These are phyloP conservation scores for Penicillium egyptiacum DNA, from an alignment of 495 filamentous ascomycete genomes.

Conservation along the genomic window DNA sequence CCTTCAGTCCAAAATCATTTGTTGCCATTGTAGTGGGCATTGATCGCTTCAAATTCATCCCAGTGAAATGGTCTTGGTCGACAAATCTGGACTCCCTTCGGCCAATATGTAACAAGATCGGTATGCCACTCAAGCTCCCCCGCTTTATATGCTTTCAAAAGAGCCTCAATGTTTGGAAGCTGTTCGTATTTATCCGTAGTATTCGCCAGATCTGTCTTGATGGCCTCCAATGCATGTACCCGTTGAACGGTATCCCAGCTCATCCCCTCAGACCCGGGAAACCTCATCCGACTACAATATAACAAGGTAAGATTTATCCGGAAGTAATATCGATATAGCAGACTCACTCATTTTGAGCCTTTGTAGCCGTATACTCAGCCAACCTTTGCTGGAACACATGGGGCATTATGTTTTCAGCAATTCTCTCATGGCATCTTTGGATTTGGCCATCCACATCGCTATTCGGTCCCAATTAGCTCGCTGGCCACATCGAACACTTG, in stretches of 20 bases:
- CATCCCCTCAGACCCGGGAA: neutral
- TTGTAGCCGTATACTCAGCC: neutral
- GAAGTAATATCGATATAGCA: neutral
- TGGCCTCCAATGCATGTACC: constrained; percentile 1
- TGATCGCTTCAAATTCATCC: constrained; percentile 12
- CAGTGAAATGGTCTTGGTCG: constrained; percentile 7
- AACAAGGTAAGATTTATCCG: neutral
- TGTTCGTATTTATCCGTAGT: neutral
- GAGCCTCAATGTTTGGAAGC: constrained; percentile 4
- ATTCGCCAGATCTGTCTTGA: neutral
- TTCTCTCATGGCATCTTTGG: constrained; percentile 15
- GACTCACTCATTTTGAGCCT: constrained; percentile 4
- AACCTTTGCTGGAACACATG: constrained; percentile 10
- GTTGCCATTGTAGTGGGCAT: neutral
- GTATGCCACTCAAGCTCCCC: neutral
- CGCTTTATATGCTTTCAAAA: constrained; percentile 6
- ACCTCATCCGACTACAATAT: neutral
- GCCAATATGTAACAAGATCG: constrained; percentile 14
- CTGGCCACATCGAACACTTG: neutral
- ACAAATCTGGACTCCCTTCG: constrained; percentile 1
- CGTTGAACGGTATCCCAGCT: neutral
- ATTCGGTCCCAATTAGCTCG: neutral
- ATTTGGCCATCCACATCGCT: constrained; percentile 13
- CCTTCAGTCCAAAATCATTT: constrained; percentile 11
- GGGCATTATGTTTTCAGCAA: constrained; percentile 14